Evolutionary conservation across 1,284 basidiomycete genomes (phyloP), one percentile per base, ranked within the genome.

Genomic region (Cryptococcus sp.): DNA sequence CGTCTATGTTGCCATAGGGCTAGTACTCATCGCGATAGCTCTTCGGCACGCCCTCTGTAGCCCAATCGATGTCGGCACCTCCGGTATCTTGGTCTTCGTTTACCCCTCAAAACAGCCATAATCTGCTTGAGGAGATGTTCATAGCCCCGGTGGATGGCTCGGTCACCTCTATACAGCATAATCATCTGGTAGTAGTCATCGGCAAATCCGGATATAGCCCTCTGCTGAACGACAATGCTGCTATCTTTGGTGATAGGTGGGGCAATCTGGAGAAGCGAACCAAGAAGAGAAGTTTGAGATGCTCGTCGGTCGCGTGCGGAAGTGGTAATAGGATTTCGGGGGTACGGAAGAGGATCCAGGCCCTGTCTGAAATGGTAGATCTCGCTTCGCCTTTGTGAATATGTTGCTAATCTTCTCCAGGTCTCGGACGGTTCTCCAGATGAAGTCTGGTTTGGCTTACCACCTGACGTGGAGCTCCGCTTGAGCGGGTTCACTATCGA

Each of bases 401-500:
- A 23, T 23, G 23, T 23, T 30, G 43, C 50, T 60, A 4, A 56
- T 15, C 23, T 33, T 41, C 38, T n/a, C 23, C 23, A 66, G 62
- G 38, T 46, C 6, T 56, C 54, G 5, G 41, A 50, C 15, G 45
- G 36, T 14, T 31, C 46, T 4, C 34, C 50, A 4, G 64, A 64
- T 38, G 50, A 63, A 15, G 44, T 56, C 2, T 67, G 65, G 65
- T 67, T 67, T 51, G 49, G 50, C 10, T 31, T 60, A n/a, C 62
- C 63, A 6, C 15, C 44, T 3, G 59, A 61, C 14, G 41, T 53
- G 2, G 57, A 65, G 5, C 30, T 64, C 4, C 36, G 31, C 23
- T 35, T 67, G 14, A 52, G 50, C 33, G 65, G 65, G 13, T 62
- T 55, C 41, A 45, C 55, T 3, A 42, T 65, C 13, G 60, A 62